Evolutionary conservation across 1,139 yeast genomes (phyloP).

Genomic region (Candida glucosophila): DNA sequence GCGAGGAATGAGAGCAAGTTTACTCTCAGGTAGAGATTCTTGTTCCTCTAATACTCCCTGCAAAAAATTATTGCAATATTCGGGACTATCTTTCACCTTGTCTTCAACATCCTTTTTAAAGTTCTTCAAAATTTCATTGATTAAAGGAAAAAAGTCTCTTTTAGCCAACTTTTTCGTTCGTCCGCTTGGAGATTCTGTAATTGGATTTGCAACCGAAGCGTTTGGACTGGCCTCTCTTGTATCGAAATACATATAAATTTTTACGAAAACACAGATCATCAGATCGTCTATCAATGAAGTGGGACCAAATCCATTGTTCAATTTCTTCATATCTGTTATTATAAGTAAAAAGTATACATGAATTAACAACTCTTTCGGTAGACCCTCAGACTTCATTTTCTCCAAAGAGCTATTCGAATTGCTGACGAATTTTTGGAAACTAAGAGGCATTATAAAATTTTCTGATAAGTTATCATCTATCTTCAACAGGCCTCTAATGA

Average conservation of each 20-base stretch:
- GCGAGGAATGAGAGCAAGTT: too few species aligned
- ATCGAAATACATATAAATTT: constrained; percentile 28
- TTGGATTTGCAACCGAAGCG: constrained; percentile 2
- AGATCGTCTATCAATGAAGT: constrained; percentile 74
- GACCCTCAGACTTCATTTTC: constrained; percentile 18
- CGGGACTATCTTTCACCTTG: constrained; percentile 21
- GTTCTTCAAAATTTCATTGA: constrained; percentile 24
- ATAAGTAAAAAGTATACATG: constrained; percentile 41
- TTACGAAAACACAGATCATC: constrained; percentile 52
- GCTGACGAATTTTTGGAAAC: constrained; percentile 37
- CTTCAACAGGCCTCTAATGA: constrained; percentile 37
- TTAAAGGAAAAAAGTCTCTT: constrained; percentile 36
- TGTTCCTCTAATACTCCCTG: constrained; percentile 1
- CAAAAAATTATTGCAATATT: constrained; percentile 24
- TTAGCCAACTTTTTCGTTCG: constrained; percentile 34
- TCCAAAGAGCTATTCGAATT: constrained; percentile 29
- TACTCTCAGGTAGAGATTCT: background rate
- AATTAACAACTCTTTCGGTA: constrained; percentile 21
- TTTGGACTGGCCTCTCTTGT: constrained; percentile 3
- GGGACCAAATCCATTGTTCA: constrained; percentile 78
- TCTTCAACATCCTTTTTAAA: constrained; percentile 24
- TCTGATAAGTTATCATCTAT: constrained; percentile 49
- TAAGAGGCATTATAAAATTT: constrained; percentile 34
- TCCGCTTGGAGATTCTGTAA: constrained; percentile 22
- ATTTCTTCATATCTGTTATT: constrained; percentile 55